Conservation (phyloP, 306 rosid species). For the Rosa lucieae region DNA sequence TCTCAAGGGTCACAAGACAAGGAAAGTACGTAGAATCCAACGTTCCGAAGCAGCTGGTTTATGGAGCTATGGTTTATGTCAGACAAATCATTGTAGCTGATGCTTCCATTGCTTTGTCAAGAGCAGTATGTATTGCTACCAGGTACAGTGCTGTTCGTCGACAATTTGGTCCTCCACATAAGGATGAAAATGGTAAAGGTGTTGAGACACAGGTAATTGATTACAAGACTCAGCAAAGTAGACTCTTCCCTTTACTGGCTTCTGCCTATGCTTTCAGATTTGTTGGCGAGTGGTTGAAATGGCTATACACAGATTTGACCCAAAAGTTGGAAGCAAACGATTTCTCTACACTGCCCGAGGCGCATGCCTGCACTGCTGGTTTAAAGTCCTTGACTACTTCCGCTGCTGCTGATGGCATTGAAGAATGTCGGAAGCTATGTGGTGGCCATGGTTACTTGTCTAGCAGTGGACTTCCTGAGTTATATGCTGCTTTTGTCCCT, state of each 20-base stretch:
- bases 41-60: conserved; percentile 80
- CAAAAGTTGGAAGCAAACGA: conserved; percentile 68
- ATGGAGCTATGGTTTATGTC: conserved; percentile 88
- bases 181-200: conserved; percentile 46
- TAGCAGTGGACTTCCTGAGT: conserved; percentile 92
- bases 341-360: conserved; percentile 82
- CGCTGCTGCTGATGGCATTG: conserved; percentile 79
- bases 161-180: conserved; percentile 57
- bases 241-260: conserved; percentile 93
- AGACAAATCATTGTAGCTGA: conserved; percentile 74
- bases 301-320: conserved; percentile 77
- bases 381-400: conserved; percentile 90
- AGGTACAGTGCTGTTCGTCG: conserved; percentile 91
- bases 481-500: conserved; percentile 85
- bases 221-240: conserved; percentile 89
- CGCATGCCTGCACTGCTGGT: conserved; percentile 96
- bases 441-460: conserved; percentile 95
- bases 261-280: conserved; percentile 95
- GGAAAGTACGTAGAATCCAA: conserved; percentile 74
- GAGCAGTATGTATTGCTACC: conserved; percentile 94
- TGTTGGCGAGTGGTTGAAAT: conserved; percentile 83
- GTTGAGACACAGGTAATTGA: conserved; percentile 90
- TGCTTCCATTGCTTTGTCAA: conserved; percentile 81
- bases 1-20: conserved; percentile 84
- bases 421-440: conserved; percentile 84